Evolutionary conservation across 257 asterid genomes (phyloP).

Genomic region (Solanum bulbocastanum): DNA sequence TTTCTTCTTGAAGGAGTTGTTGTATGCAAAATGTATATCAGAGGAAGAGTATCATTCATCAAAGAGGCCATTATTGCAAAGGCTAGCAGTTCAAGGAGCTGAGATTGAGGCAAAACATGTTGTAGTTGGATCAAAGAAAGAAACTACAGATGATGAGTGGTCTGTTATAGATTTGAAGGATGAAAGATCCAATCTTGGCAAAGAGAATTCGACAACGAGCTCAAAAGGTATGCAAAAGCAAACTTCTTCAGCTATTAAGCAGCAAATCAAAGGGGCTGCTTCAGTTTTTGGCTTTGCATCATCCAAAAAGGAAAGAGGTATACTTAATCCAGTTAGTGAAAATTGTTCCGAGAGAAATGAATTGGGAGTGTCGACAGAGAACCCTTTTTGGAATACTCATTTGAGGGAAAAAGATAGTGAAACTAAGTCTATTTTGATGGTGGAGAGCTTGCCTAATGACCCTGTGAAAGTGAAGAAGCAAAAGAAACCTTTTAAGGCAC

Average conservation of each 20-base stretch:
- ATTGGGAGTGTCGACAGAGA: conserved; percentile 44
- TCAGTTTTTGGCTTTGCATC: conserved; percentile 42
- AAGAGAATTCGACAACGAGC: conserved; percentile 4
- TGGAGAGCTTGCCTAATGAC: conserved; percentile 24
- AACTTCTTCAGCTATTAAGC: conserved; percentile 29
- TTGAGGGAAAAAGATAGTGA: conserved; percentile 14
- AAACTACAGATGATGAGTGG: conserved; percentile 51
- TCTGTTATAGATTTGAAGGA: conserved; percentile 58
- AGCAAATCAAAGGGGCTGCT: conserved; percentile 48
- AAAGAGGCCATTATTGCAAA: conserved; percentile 79
- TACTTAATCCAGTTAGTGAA: not conserved
- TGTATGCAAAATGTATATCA: conserved; percentile 70
- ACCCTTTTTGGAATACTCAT: conserved; percentile 41
- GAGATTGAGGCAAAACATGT: conserved; percentile 78
- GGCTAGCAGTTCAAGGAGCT: conserved; percentile 90
- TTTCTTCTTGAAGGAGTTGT: conserved; percentile 43
- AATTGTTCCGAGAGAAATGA: conserved; percentile 14
- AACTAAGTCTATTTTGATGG: conserved; percentile 35
- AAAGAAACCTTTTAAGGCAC: conserved; percentile 28
- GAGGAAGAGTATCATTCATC: conserved; percentile 83
- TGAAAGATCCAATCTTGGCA: conserved; percentile 18
- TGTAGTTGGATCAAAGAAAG: conserved; percentile 28
- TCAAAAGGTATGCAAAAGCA: conserved; percentile 23
- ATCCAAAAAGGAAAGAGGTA: conserved; percentile 30
- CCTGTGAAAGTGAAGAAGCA: conserved; percentile 16